These are phyloP conservation scores for Rachicladosporium sp. DNA, from an alignment of 2,329 filamentous ascomycete genomes.

Conservation along the genomic window DNA sequence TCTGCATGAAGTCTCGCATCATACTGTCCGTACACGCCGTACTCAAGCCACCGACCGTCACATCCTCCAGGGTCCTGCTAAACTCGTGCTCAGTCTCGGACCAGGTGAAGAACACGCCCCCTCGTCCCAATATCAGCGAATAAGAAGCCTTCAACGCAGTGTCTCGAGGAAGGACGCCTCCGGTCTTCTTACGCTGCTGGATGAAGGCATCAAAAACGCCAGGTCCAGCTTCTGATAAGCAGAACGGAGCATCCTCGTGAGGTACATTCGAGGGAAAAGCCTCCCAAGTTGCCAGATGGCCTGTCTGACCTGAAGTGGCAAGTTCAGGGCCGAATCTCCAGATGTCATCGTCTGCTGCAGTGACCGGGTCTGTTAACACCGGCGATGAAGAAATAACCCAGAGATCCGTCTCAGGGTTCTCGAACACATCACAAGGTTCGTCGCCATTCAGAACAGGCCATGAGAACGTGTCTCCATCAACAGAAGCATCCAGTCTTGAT, in stretches of 20 bases:
- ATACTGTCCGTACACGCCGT: conserved; percentile 40
- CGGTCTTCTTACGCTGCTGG: conserved; percentile 35
- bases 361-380: not conserved
- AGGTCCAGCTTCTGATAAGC: conserved; percentile 58
- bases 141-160: conserved; percentile 42
- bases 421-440: not conserved
- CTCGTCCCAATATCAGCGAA: conserved; percentile 56
- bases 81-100: conserved; percentile 43
- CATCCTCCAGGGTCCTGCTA: conserved; percentile 29
- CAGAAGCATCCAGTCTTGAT: conserved; percentile 4
- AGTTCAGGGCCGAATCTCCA: conserved; percentile 27
- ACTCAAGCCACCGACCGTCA: conserved; percentile 40
- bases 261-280: conserved; percentile 33
- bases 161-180: conserved; percentile 26
- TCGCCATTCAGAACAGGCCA: not conserved
- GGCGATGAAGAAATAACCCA: not conserved
- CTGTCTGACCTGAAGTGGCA: conserved; percentile 20
- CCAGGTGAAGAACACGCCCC: conserved; percentile 59
- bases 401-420: not conserved
- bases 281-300: conserved; percentile 55
- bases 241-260: conserved; percentile 33
- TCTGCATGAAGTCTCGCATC: conserved; percentile 30
- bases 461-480: not conserved
- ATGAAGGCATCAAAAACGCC: conserved; percentile 51
- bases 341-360: conserved; percentile 22